phyloP scores from a whole-genome alignment of 306 rosid species.

The Geum urbanum region DNA sequence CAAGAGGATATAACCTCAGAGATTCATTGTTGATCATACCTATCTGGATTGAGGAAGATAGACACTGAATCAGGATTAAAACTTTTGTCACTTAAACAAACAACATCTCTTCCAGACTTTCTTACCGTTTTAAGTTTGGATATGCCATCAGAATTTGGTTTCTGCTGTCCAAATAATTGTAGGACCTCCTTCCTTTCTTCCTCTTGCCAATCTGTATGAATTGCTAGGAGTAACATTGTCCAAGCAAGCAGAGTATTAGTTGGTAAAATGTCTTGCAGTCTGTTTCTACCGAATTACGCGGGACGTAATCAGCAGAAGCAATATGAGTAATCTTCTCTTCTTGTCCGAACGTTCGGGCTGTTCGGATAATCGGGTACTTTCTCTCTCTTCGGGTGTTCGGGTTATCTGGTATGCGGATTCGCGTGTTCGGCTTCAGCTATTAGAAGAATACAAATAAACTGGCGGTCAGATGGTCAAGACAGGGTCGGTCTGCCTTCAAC shows the following conservation, averaged over 20 bases:
- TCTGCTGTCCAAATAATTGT: slow-evolving; percentile 17
- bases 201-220: slow-evolving; percentile 4
- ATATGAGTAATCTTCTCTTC: too few relatives aligned
- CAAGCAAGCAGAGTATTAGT: slow-evolving; percentile 23
- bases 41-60: background rate
- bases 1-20: slow-evolving; percentile 9
- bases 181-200: slow-evolving; percentile 26
- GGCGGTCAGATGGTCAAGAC: too few relatives aligned
- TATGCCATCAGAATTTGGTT: slow-evolving; percentile 19
- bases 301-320: too few relatives aligned
- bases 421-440: too few relatives aligned
- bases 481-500: too few relatives aligned
- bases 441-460: too few relatives aligned
- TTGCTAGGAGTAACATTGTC: slow-evolving; percentile 19
- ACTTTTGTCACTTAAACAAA: background rate
- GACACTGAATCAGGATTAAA: background rate
- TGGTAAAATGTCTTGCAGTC: slow-evolving; percentile 32
- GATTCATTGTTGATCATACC: slow-evolving; percentile 18
- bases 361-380: too few relatives aligned
- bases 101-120: background rate
- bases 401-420: too few relatives aligned
- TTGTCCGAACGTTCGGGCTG: too few relatives aligned
- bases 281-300: too few relatives aligned
- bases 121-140: slow-evolving; percentile 20
- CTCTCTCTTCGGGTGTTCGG: too few relatives aligned